These are phyloP conservation scores for Dictyophora rubrovolvata DNA, from an alignment of 768 basidiomycete species.

Conservation along the genomic window DNA sequence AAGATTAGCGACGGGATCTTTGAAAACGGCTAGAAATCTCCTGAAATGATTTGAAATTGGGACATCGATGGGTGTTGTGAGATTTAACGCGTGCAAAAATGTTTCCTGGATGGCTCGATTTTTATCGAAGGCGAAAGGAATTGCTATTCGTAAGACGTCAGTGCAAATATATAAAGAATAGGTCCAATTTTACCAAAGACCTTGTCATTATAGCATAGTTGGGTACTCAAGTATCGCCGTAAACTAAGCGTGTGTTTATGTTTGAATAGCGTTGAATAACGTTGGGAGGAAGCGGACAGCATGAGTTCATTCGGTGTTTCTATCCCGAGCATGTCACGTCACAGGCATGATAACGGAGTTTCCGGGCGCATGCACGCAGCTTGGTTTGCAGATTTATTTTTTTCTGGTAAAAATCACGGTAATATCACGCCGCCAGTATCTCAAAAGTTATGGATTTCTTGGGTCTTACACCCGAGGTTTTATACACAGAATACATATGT, in stretches of 20 bases:
- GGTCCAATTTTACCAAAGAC: not conserved
- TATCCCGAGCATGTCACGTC: no score
- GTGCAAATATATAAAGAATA: not conserved
- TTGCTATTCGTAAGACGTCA: constrained; percentile 26
- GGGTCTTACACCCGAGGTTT: no score
- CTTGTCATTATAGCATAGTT: not conserved
- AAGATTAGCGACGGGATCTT: constrained; percentile 27
- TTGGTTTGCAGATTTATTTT: no score
- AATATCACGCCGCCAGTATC: no score
- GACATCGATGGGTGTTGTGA: not conserved
- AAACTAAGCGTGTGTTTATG: not conserved
- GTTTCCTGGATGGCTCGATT: not conserved
- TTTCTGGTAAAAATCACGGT: no score
- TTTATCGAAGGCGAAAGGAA: constrained; percentile 32
- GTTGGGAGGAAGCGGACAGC: not conserved
- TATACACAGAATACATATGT: no score
- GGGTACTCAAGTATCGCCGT: not conserved
- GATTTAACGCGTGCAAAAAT: not conserved
- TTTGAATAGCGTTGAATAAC: not conserved
- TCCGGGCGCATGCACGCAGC: no score
- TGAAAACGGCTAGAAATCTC: not conserved
- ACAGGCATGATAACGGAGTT: no score
- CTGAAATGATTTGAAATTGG: not conserved
- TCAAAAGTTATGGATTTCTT: no score
- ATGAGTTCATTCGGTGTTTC: no score